phyloP scores from a whole-genome alignment of 257 asterid genomes.

The Primulina tabacum region DNA sequence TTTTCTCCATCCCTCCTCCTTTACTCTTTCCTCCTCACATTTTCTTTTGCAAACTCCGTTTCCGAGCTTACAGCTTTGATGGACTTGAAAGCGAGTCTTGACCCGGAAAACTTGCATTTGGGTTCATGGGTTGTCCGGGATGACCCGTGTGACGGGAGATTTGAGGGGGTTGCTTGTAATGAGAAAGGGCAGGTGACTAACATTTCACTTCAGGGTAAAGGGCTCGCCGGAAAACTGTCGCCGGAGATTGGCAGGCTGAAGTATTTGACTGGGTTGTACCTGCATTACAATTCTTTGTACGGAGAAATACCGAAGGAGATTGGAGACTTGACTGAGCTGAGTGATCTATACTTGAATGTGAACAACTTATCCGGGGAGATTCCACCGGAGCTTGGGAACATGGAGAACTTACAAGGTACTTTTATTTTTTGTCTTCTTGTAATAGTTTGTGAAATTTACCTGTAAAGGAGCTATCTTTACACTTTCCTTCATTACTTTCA shows the following conservation, averaged over 20 bases:
- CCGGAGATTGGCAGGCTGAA: slow-evolving; percentile 61
- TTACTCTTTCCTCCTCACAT: slow-evolving; percentile 32
- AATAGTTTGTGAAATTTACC: no score
- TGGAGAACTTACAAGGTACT: slow-evolving; percentile 81
- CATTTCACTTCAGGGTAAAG: slow-evolving; percentile 84
- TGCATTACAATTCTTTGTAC: slow-evolving; percentile 74
- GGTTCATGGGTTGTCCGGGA: slow-evolving; percentile 66
- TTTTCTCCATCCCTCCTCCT: slow-evolving; percentile 28
- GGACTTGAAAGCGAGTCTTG: slow-evolving; percentile 69
- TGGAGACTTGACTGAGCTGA: slow-evolving; percentile 52
- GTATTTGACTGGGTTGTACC: slow-evolving; percentile 76
- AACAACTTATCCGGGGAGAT: slow-evolving; percentile 80
- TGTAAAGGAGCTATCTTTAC: background rate
- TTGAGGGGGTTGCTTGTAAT: slow-evolving; percentile 81
- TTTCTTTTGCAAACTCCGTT: slow-evolving; percentile 31
- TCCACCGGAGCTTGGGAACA: slow-evolving; percentile 63
- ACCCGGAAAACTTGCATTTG: slow-evolving; percentile 61
- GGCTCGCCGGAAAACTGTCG: slow-evolving; percentile 75
- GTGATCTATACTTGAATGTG: slow-evolving; percentile 79
- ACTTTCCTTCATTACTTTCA: background rate
- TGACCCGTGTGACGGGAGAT: slow-evolving; percentile 72
- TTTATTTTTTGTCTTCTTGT: background rate
- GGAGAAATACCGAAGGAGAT: slow-evolving; percentile 78
- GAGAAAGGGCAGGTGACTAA: slow-evolving; percentile 70
- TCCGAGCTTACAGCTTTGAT: slow-evolving; percentile 56